Evolutionary conservation across 805 yeast species (phyloP), one percentile per base, ranked within the genome.

Genomic region (Ogataea kodamae): DNA sequence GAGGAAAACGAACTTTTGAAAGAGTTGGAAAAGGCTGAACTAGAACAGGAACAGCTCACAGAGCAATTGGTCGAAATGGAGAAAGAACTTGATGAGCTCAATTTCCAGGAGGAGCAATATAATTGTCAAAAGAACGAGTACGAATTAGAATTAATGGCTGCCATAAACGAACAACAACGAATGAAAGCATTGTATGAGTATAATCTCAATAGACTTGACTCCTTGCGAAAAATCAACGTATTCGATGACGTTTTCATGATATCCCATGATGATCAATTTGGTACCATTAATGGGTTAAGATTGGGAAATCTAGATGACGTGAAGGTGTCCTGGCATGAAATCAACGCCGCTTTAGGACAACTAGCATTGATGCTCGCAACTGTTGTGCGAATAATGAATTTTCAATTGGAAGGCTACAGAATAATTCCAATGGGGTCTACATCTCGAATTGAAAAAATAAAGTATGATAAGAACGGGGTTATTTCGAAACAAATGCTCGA

Each of bases 321-420:
- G 33, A 72, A 69, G 40, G 84, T 89, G 0, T 81, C 94, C 2
- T 87, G 95, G 95, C 76, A 85, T 35, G 97, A 89, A 49, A 80
- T 87, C 25, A 89, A 88, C 53, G 92, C 94, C 2, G 96, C 95
- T 0, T 61, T 89, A 48, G 97, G 97, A 0, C 96, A 89, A 46
- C 62, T 89, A 2, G 72, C 85, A 2, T 60, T 87, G 9, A 58
- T 90, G 12, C 54, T 89, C 18, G 69, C 80, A 1, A 84, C 90
- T 1, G 68, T 88, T 3, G 59, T 74, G 1, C 63, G 74, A 9
- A 66, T 79, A 26, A 64, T 87, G 18, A 66, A 73, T 6, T 55
- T 86, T 16, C 67, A 67, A 19, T 53, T 85, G 6, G 61, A 64
- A 0, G 74, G 75, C 3, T 89, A 83, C 55, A 72, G 72, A 40